Percentiles rank a stretch among this genome's conserved stretches.
These are phyloP conservation scores for Dictyostelium capitatum DNA, from an alignment of 78 protist genomes.

Conservation along the genomic window DNA sequence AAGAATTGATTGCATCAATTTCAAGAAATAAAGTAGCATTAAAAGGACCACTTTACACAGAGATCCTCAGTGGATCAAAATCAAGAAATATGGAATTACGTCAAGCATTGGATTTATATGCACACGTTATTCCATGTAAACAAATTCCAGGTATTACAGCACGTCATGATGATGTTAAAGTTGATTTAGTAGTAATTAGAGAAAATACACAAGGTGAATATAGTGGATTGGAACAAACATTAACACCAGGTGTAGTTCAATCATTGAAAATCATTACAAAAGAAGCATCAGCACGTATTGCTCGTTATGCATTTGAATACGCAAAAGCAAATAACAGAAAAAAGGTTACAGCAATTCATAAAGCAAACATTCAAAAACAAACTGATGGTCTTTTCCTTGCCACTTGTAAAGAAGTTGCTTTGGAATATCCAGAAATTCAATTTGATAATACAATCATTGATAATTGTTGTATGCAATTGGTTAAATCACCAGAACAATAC, in stretches of 20 bases:
- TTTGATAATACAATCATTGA: conserved; percentile 89
- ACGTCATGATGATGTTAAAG: conserved; percentile 68
- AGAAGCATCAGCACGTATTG: conserved; percentile 89
- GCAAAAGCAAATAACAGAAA: conserved; percentile 83
- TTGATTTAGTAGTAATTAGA: conserved; percentile 88
- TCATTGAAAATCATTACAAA: conserved; percentile 86
- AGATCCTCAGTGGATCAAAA: conserved; percentile 24
- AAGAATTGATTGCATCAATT: conserved; percentile 70
- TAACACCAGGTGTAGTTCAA: conserved; percentile 88
- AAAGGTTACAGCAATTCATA: conserved; percentile 93
- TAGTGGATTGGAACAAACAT: conserved; percentile 73
- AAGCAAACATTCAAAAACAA: conserved; percentile 92
- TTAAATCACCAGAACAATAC: conserved; percentile 88
- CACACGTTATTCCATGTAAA: conserved; percentile 88
- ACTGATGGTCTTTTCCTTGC: conserved; percentile 86
- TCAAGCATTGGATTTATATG: conserved; percentile 87
- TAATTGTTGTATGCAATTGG: conserved; percentile 93
- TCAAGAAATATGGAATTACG: conserved; percentile 88
- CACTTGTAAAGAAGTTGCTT: conserved; percentile 76
- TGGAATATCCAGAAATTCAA: conserved; percentile 89
- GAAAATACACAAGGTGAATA: conserved; percentile 94
- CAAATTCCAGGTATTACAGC: conserved; percentile 79
- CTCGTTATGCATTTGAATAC: conserved; percentile 90
- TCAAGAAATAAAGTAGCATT: conserved; percentile 81
- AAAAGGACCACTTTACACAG: conserved; percentile 86